Evolutionary conservation across 73 alveolate genomes (phyloP).

Genomic region (Uronychia binucleata): DNA sequence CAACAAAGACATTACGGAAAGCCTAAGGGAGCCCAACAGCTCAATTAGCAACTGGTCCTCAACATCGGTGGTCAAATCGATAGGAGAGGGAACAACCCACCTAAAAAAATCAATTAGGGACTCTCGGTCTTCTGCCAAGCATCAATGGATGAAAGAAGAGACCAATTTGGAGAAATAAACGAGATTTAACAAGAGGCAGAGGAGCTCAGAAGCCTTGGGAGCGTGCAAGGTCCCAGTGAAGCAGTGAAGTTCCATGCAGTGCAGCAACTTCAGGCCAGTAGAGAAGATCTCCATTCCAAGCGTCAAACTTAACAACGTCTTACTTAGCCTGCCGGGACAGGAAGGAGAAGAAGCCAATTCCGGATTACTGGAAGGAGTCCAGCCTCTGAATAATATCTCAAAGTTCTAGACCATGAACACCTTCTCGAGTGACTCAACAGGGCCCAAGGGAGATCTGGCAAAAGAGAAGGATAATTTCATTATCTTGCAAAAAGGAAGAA

Average conservation of each 20-base stretch:
- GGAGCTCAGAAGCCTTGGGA: not conserved
- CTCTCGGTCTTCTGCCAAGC: not conserved
- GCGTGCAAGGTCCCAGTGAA: not conserved
- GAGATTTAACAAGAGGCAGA: too few species aligned
- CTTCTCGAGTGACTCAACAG: not conserved
- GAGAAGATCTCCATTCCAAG: not conserved
- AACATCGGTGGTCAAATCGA: not conserved
- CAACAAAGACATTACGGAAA: not conserved
- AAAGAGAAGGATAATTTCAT: too few species aligned
- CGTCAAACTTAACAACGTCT: not conserved
- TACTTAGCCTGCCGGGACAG: not conserved
- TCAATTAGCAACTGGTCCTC: not conserved
- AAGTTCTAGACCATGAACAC: not conserved
- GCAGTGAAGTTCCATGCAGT: not conserved
- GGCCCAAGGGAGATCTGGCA: not conserved
- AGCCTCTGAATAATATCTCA: not conserved
- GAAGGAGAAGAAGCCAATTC: not conserved
- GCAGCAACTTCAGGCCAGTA: not conserved
- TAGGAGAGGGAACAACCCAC: not conserved
- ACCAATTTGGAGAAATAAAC: too few species aligned
- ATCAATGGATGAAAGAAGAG: not conserved
- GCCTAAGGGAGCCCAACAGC: not conserved
- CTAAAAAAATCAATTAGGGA: not conserved
- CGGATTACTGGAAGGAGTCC: conserved; percentile 1
- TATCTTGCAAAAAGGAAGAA: not conserved